These are phyloP conservation scores for Aspergillus sp. DNA, from an alignment of 2,329 filamentous ascomycete species.

Conservation along the genomic window DNA sequence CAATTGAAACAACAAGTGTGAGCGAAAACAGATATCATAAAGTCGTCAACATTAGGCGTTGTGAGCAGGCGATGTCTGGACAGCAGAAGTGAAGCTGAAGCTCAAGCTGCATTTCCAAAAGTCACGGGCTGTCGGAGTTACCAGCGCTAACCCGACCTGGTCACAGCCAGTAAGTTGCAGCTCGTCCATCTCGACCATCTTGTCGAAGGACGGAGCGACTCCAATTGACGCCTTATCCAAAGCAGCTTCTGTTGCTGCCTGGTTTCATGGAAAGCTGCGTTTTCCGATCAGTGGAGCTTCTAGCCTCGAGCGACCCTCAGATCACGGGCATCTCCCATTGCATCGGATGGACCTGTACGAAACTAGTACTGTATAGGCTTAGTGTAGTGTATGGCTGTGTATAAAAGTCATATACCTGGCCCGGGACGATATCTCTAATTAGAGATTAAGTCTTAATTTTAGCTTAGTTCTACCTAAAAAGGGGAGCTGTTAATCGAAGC, in stretches of 20 bases:
- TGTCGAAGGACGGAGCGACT: not conserved
- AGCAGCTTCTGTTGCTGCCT: not conserved
- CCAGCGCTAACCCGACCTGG: not conserved
- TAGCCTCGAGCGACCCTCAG: not conserved
- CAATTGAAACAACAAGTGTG: not conserved
- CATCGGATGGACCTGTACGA: no score
- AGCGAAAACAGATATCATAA: not conserved
- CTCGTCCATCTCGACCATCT: no score
- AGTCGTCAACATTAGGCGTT: not conserved
- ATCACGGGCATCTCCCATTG: no score
- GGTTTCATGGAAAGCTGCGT: not conserved
- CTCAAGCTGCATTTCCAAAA: not conserved
- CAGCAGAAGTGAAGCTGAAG: not conserved
- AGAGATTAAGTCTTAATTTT: no score
- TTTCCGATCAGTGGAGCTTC: not conserved
- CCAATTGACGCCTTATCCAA: not conserved
- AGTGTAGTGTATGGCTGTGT: no score
- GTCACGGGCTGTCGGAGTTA: slow-evolving; percentile 6
- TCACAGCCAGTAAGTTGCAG: not conserved
- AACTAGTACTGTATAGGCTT: no score
- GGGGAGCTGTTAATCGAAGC: no score
- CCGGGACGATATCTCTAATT: no score
- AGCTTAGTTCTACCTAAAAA: no score
- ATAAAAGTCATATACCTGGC: no score
- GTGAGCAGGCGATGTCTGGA: not conserved